Base-by-base conservation (phyloP, 148 eudicot species). In the Bassia scoparia region DNA sequence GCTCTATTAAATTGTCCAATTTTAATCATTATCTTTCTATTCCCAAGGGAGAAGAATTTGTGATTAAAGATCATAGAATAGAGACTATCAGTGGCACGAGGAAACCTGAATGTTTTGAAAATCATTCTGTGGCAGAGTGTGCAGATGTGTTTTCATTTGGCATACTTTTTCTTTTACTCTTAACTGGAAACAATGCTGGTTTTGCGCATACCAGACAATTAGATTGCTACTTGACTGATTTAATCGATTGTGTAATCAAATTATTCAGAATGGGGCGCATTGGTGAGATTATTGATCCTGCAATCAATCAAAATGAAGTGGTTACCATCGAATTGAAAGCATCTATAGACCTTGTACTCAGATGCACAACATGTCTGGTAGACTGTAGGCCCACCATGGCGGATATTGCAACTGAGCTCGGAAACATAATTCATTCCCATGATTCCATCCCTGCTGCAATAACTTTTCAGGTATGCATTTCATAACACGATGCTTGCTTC, bases 81-180 rank as follows among this genome's bases (percentile, higher is more conserved):
- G n/a, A n/a, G n/a, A n/a, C n/a, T n/a, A n/a, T n/a, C n/a, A n/a
- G n/a, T n/a, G n/a, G n/a, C n/a, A n/a, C n/a, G n/a, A n/a, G n/a
- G n/a, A n/a, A n/a, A n/a, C n/a, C n/a, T n/a, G n/a, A n/a, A n/a
- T n/a, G n/a, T n/a, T n/a, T n/a, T n/a, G n/a, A n/a, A 24, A 31
- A 37, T 11, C 44, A 41, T 2, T 65, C 29, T 0, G 9, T 8
- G 29, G 7, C 16, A 23, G 37, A 43, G 2, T 0, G 0, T 3
- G 30, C 37, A 71, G 54, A 71, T 59, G 66, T 71, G 26, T 71
- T 16, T 71, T 24, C 74, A 20, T 59, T 71, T 71, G 74, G 74
- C 34, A 24, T 26, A 24, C 38, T 71, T 17, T 46, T 71, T 18
- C 74, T 71, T 4, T 15, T 41, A 29, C 38, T 71, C 26, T 21